Evolutionary conservation across 2,329 filamentous ascomycete species (phyloP).

Genomic region (Periconia macrospinosa): DNA sequence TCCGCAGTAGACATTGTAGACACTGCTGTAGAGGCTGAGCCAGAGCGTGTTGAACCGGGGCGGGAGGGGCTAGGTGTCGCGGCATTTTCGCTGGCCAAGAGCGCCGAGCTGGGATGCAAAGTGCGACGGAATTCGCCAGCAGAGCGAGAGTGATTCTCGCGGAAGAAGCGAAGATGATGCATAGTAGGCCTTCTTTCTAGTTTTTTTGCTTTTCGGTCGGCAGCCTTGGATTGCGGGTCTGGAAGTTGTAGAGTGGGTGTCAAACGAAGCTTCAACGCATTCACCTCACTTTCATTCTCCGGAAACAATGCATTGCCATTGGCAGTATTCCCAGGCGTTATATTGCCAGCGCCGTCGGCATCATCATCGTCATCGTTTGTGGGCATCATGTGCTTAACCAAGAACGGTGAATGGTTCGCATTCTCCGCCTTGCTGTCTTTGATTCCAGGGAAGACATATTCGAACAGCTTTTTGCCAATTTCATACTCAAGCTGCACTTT

Average conservation of each 20-base stretch:
- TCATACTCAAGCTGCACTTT: slow-evolving; percentile 93
- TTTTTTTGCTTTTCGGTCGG: slow-evolving; percentile 28
- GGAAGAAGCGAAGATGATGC: slow-evolving; percentile 41
- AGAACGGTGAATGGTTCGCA: slow-evolving; percentile 65
- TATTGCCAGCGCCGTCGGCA: slow-evolving; percentile 46
- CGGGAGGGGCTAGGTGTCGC: slow-evolving; percentile 21
- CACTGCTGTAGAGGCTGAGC: slow-evolving; percentile 18
- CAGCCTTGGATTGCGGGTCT: slow-evolving; percentile 44
- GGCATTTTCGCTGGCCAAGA: slow-evolving; percentile 11
- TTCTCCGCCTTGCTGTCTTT: slow-evolving; percentile 54
- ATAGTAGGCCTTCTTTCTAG: slow-evolving; percentile 28
- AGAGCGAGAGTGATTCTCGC: slow-evolving; percentile 32
- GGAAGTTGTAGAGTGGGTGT: slow-evolving; percentile 72
- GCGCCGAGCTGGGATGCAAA: slow-evolving; percentile 32
- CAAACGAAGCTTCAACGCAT: slow-evolving; percentile 78
- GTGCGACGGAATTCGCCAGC: slow-evolving; percentile 34
- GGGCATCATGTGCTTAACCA: slow-evolving; percentile 56
- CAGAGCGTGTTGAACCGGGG: slow-evolving; percentile 28
- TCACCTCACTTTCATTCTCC: slow-evolving; percentile 58
- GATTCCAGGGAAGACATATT: slow-evolving; percentile 93
- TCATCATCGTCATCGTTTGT: slow-evolving; percentile 43
- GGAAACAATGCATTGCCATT: slow-evolving; percentile 22
- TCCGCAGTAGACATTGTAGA: slow-evolving; percentile 27
- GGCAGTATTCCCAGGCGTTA: slow-evolving; percentile 16
- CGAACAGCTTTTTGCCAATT: slow-evolving; percentile 88